These are phyloP conservation scores for Dillenia suffruticosa DNA, from an alignment of 164 flowering plant genomes.

Conservation along the genomic window DNA sequence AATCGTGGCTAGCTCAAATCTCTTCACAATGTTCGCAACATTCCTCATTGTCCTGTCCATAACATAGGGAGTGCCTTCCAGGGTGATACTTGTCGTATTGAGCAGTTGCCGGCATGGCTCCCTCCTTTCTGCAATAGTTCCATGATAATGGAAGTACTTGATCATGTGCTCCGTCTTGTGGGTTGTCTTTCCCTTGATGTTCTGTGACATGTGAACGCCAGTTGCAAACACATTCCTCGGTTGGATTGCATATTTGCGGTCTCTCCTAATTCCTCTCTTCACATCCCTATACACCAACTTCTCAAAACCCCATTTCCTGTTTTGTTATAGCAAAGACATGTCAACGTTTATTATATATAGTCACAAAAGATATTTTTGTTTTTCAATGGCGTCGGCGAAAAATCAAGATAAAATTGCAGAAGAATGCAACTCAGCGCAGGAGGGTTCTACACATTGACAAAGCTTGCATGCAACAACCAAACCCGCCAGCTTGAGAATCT, in stretches of 20 bases:
- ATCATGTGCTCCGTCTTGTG: slow-evolving; percentile 60
- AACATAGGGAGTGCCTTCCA: slow-evolving; percentile 46
- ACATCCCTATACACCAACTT: slow-evolving; percentile 79
- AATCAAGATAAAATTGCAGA: too few species aligned
- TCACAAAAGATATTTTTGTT: too few species aligned
- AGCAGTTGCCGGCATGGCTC: slow-evolving; percentile 65
- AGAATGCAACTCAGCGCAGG: too few species aligned
- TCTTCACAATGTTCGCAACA: slow-evolving; percentile 40
- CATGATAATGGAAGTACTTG: slow-evolving; percentile 89
- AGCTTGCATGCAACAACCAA: too few species aligned
- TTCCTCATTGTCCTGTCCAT: slow-evolving; percentile 51
- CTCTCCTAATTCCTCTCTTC: slow-evolving; percentile 70
- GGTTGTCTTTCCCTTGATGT: slow-evolving; percentile 51
- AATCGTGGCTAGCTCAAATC: slow-evolving; percentile 56
- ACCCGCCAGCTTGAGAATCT: too few species aligned
- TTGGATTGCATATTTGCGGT: slow-evolving; percentile 86
- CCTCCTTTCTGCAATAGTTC: slow-evolving; percentile 56
- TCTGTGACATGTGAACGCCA: slow-evolving; percentile 91
- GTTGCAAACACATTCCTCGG: slow-evolving; percentile 71
- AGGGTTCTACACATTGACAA: too few species aligned
- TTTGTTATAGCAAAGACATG: too few species aligned
- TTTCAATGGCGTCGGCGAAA: too few species aligned
- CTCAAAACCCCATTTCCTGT: slow-evolving; percentile 96
- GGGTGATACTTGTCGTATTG: slow-evolving; percentile 31
- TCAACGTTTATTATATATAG: too few species aligned